Evolutionary conservation across 176 grass and related monocot species (phyloP), one percentile per base, ranked within the genome.

Genomic region (Rhipidocladum racemiflorum): DNA sequence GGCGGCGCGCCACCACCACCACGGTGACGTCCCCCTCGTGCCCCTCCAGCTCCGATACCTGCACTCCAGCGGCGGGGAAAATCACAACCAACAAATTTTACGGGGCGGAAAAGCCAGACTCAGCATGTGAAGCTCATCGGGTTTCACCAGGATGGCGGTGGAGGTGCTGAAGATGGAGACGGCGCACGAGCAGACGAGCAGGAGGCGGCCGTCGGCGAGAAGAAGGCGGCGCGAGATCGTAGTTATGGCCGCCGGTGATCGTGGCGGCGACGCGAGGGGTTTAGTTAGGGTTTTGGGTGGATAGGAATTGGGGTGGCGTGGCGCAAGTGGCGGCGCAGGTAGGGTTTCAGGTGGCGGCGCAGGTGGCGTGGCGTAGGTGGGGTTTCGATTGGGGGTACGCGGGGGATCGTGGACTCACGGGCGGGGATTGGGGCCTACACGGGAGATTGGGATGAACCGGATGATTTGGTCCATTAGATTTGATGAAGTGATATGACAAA

Each of bases 161-260:
- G 90, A 83, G 65, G 90, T 57, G 76, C 90, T 93, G 87, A 90
- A 93, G 85, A 95, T 79, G 65, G 95, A 98, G 75, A 98, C 92
- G 49, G 87, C 61, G 79, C 75, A 79, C 15, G 92, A 88, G 76
- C 95, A 97, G 17, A 92, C 46, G 78, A 97, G 66, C 34, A 97
- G 81, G 49, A 87, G 88, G 74, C 86, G 91, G 38, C 92, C 90
- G 15, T 94, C 95, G 30, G 89, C 77, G n/a, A n/a, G 6, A 92
- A 94, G 92, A 97, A 97, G 95, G 95, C 77, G 95, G 80, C 13
- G 88, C 85, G 88, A 89, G 55, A 95, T n/a, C 90, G 75, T 89
- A 91, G 90, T 76, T 98, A 80, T 98, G 84, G 13, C 92, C 95
- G 43, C 95, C 88, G 18, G 89, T 80, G 57, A 98, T 89, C 95